Evolutionary conservation across 2,329 filamentous ascomycete genomes (phyloP).

Genomic region (Epicoccum sorghinum): DNA sequence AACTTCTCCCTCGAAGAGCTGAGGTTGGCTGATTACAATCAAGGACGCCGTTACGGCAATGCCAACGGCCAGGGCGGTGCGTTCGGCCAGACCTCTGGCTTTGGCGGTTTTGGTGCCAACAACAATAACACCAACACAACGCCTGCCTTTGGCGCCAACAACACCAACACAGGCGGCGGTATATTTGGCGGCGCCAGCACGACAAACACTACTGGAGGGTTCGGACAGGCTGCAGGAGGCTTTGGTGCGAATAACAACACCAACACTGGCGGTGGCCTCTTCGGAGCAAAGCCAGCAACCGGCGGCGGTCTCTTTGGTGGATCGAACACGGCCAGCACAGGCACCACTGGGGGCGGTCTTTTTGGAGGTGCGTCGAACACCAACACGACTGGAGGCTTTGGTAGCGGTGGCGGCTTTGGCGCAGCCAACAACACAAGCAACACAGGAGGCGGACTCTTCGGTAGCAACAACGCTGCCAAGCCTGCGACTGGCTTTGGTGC

Average conservation of each 20-base stretch:
- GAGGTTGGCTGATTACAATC: constrained; percentile 80
- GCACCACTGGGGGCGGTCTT: constrained; percentile 43
- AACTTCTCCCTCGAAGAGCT: constrained; percentile 83
- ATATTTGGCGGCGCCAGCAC: constrained; percentile 51
- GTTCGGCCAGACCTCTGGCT: constrained; percentile 72
- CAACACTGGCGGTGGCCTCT: constrained; percentile 42
- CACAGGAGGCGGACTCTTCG: constrained; percentile 56
- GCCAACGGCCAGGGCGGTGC: constrained; percentile 78
- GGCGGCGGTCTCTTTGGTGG: constrained; percentile 50
- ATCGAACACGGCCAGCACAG: constrained; percentile 33
- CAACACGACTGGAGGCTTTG: constrained; percentile 32
- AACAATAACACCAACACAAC: constrained; percentile 47
- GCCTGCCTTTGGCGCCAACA: constrained; percentile 55
- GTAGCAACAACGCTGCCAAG: constrained; percentile 45
- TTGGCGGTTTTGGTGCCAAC: constrained; percentile 54
- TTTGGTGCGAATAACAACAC: constrained; percentile 33
- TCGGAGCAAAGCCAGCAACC: constrained; percentile 45
- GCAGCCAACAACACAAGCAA: constrained; percentile 25
- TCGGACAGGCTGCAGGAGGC: constrained; percentile 41
- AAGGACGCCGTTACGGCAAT: constrained; percentile 84
- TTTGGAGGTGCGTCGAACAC: constrained; percentile 36
- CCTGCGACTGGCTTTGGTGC: constrained; percentile 44
- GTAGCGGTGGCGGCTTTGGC: constrained; percentile 46
- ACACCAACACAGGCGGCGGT: constrained; percentile 50
- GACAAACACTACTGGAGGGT: constrained; percentile 37